Evolutionary conservation across 2,329 filamentous ascomycete genomes (phyloP).

Genomic region (Trichoderma guizhouense): DNA sequence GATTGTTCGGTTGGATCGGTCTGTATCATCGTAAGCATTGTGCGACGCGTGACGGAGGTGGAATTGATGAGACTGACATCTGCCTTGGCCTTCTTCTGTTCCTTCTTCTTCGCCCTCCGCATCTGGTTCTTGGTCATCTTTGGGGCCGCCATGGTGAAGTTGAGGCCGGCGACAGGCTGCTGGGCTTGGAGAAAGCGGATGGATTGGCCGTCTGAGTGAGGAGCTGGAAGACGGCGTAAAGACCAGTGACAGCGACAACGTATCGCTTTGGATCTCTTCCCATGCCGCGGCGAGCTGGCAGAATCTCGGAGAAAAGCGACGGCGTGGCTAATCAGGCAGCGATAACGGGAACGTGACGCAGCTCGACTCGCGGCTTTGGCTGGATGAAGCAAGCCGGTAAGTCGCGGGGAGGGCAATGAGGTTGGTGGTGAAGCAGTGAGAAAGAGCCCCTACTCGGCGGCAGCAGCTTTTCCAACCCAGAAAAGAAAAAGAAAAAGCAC

Average conservation of each 20-base stretch:
- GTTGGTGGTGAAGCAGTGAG: neutral
- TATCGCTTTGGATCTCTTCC: conserved; percentile 39
- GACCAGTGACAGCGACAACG: conserved; percentile 32
- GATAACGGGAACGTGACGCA: neutral
- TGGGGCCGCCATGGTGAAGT: conserved; percentile 54
- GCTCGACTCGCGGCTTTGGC: neutral
- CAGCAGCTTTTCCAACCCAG: neutral
- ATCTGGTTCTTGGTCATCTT: conserved; percentile 95
- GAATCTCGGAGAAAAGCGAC: neutral
- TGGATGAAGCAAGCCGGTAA: neutral
- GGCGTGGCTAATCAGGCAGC: neutral
- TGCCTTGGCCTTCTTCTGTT: conserved; percentile 68
- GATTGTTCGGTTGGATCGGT: neutral
- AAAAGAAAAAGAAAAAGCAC: neutral
- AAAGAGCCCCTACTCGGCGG: neutral
- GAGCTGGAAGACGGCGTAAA: conserved; percentile 38
- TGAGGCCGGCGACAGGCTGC: conserved; percentile 26
- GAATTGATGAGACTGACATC: conserved; percentile 40
- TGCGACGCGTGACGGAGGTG: neutral
- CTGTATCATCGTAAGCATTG: neutral
- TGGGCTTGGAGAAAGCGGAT: conserved; percentile 27
- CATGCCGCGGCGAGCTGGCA: conserved; percentile 26
- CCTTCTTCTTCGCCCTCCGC: conserved; percentile 91
- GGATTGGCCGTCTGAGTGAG: conserved; percentile 35
- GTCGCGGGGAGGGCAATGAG: neutral